Base-by-base conservation (phyloP, 805 yeast species). In the Myxozyma neglecta region DNA sequence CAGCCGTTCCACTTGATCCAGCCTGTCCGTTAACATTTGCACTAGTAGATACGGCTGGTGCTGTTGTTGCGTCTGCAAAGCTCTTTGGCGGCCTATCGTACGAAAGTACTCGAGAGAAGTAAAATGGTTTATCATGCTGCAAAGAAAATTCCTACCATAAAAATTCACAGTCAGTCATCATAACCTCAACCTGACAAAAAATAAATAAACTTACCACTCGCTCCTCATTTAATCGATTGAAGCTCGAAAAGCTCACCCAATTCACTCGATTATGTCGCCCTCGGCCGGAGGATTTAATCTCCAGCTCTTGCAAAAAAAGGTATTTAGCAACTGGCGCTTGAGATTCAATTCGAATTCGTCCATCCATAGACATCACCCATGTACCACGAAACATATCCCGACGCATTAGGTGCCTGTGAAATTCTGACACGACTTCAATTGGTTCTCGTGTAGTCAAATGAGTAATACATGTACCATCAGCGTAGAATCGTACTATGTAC, bases 381-480 rank as follows among this genome's bases (percentile, higher is more conserved):
- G 60, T 63, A 37, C 68, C 68, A 36, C 52, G 52, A 50, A 51
- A 64, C 59, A 57, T 64, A 34, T 56, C 63, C n/a, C 65, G 56
- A 62, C 70, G 44, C 65, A 64, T 46, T 53, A 53, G 20, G 60
- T 53, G 50, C 36, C 70, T 70, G 8, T 71, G 71, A 55, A 88
- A 79, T 56, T 76, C 76, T 2, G 87, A 87, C 1, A 92, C 86
- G 1, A 91, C 85, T 47, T 76, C 73, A 1, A 74, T 72, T 0
- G 98, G 98, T 69, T 89, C 93, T 57, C 84, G 79, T 2, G 87
- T 81, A 0, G 96, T 83, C 34, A 90, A 79, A 35, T 89, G 79
- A 70, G 88, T 83, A 47, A 89, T 75, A 62, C 90, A 87, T 0
- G 81, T 76, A 0, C 98, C 97, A 70, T 88, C 88, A 0, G 86